phyloP scores from a whole-genome alignment of 768 basidiomycete genomes.

The Tulasnella sp. region DNA sequence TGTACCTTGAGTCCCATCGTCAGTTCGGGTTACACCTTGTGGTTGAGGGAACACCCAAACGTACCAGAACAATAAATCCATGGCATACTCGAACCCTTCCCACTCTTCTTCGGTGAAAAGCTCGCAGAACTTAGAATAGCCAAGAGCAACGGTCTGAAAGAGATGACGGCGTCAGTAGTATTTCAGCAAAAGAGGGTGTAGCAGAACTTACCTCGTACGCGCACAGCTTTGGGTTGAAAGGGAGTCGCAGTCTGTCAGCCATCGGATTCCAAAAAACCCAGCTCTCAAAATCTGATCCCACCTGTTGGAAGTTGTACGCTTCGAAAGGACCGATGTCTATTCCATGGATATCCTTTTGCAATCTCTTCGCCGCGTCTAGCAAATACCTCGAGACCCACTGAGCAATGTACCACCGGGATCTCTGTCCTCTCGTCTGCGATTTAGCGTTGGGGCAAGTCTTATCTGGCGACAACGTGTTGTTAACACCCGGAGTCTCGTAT shows the following conservation, averaged over 20 bases:
- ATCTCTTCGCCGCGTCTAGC: conserved; percentile 55
- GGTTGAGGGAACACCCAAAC: neutral
- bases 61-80: conserved; percentile 64
- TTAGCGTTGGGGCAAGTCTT: conserved; percentile 71
- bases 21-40: too few species aligned
- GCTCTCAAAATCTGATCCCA: conserved; percentile 8
- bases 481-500: conserved; percentile 45
- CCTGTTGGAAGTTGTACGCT: conserved; percentile 70
- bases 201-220: conserved; percentile 66
- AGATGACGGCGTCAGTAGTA: neutral
- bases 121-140: conserved; percentile 87
- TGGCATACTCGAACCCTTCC: conserved; percentile 87
- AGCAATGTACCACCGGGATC: conserved; percentile 54
- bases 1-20: conserved; percentile 45
- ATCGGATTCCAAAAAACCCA: neutral
- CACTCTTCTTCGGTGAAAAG: conserved; percentile 89
- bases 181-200: neutral
- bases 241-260: neutral
- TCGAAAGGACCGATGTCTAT: conserved; percentile 63
- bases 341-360: conserved; percentile 58
- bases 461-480: conserved; percentile 84
- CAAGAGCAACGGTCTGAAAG: conserved; percentile 78
- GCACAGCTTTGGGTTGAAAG: conserved; percentile 47
- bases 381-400: conserved; percentile 75
- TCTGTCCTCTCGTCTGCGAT: conserved; percentile 47